These are phyloP conservation scores for Dactylellina parvicollis DNA, from an alignment of 2,329 filamentous ascomycete species.

Conservation along the genomic window DNA sequence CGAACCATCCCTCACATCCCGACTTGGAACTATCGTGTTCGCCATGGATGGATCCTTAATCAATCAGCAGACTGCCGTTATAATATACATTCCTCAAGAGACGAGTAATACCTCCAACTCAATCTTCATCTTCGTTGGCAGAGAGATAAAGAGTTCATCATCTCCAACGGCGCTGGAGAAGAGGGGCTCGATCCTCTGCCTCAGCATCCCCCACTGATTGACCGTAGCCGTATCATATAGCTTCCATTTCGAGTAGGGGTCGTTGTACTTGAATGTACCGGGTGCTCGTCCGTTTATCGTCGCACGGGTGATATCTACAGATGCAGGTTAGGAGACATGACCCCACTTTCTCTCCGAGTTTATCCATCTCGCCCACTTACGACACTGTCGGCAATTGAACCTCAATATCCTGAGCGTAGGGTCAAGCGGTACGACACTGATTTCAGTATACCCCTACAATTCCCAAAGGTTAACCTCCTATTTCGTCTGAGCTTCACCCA, in stretches of 20 bases:
- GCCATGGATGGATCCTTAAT: slow-evolving; percentile 41
- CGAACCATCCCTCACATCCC: slow-evolving; percentile 32
- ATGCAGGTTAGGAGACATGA: slow-evolving; percentile 5
- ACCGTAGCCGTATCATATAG: slow-evolving; percentile 72
- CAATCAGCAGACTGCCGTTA: slow-evolving; percentile 4
- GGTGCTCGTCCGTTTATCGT: slow-evolving; percentile 55
- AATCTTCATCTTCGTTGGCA: slow-evolving; percentile 72
- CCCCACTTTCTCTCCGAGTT: neutral
- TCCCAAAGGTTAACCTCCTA: slow-evolving; percentile 38
- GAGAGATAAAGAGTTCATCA: slow-evolving; percentile 69
- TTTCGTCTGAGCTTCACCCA: neutral
- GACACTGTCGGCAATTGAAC: slow-evolving; percentile 72
- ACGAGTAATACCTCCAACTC: slow-evolving; percentile 64
- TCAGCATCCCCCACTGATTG: slow-evolving; percentile 80
- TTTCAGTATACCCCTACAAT: slow-evolving; percentile 74
- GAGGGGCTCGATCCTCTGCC: slow-evolving; percentile 72
- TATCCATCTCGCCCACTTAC: slow-evolving; percentile 58
- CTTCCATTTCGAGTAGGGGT: slow-evolving; percentile 74
- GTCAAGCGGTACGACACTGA: slow-evolving; percentile 76
- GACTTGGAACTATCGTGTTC: slow-evolving; percentile 26
- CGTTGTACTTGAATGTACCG: slow-evolving; percentile 63
- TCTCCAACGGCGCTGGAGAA: slow-evolving; percentile 65
- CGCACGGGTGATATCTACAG: slow-evolving; percentile 31
- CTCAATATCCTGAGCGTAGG: slow-evolving; percentile 68
- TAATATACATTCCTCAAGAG: neutral